These are phyloP conservation scores for Lomentospora prolificans DNA, from an alignment of 2,329 filamentous ascomycete genomes.

Conservation along the genomic window DNA sequence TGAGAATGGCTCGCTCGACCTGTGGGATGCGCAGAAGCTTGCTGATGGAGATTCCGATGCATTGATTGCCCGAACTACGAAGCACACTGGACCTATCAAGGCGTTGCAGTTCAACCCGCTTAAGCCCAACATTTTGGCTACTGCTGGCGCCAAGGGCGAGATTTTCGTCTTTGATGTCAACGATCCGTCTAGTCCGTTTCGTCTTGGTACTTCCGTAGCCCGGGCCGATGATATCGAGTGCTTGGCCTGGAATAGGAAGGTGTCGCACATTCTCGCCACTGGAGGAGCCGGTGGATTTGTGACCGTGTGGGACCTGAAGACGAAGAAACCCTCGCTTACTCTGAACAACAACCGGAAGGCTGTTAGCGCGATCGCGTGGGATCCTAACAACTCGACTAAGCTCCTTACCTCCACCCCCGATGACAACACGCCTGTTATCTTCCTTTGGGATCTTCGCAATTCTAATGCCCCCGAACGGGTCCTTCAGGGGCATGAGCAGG, in stretches of 20 bases:
- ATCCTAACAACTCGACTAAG: slow-evolving; percentile 90
- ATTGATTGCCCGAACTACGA: slow-evolving; percentile 75
- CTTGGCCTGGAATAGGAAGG: slow-evolving; percentile 97
- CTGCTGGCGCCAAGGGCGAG: slow-evolving; percentile 89
- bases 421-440: slow-evolving; percentile 77
- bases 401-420: slow-evolving; percentile 86
- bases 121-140: slow-evolving; percentile 82
- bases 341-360: slow-evolving; percentile 92
- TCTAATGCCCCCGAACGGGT: slow-evolving; percentile 88
- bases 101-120: slow-evolving; percentile 93
- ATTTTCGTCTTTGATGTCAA: slow-evolving; percentile 93
- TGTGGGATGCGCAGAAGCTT: slow-evolving; percentile 80
- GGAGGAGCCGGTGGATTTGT: slow-evolving; percentile 90
- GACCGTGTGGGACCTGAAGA: slow-evolving; percentile 97
- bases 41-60: slow-evolving; percentile 54
- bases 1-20: slow-evolving; percentile 84
- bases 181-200: slow-evolving; percentile 78
- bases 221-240: slow-evolving; percentile 93
- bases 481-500: slow-evolving; percentile 86
- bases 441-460: slow-evolving; percentile 92
- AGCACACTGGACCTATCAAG: slow-evolving; percentile 89
- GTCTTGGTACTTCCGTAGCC: slow-evolving; percentile 77
- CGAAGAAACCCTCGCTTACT: slow-evolving; percentile 93
- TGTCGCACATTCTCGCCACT: slow-evolving; percentile 90
- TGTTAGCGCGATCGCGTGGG: slow-evolving; percentile 94